These are phyloP conservation scores for Saccharomycopsis sp. DNA, from an alignment of 805 yeast species.

Conservation along the genomic window DNA sequence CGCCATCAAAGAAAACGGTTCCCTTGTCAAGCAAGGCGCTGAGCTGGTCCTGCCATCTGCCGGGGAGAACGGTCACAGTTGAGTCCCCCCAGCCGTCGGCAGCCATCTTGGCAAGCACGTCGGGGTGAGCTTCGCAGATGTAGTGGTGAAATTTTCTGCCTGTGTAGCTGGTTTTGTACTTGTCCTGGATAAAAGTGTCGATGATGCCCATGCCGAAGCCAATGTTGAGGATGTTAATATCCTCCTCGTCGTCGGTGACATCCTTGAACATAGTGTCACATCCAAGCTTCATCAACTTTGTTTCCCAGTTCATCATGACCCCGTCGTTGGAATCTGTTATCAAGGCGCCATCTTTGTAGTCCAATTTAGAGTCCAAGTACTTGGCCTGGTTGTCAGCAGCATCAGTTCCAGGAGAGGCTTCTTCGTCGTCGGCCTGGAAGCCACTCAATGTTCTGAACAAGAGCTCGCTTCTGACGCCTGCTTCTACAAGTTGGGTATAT, in stretches of 20 bases:
- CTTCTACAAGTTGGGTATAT: slow-evolving; percentile 50
- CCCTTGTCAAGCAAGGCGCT: slow-evolving; percentile 51
- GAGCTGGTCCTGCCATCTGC: slow-evolving; percentile 87
- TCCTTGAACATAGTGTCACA: slow-evolving; percentile 50
- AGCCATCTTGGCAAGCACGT: slow-evolving; percentile 57
- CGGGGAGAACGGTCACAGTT: slow-evolving; percentile 67
- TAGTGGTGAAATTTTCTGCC: slow-evolving; percentile 58
- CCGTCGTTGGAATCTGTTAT: slow-evolving; percentile 75
- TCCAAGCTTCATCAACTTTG: slow-evolving; percentile 69
- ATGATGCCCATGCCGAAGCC: slow-evolving; percentile 98
- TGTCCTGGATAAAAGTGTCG: slow-evolving; percentile 61
- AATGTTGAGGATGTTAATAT: slow-evolving; percentile 58
- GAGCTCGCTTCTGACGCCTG: slow-evolving; percentile 87
- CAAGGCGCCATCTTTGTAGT: slow-evolving; percentile 57
- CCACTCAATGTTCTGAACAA: slow-evolving; percentile 49
- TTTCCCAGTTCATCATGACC: slow-evolving; percentile 98
- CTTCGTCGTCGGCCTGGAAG: slow-evolving; percentile 18
- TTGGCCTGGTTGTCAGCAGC: slow-evolving; percentile 59
- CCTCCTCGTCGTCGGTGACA: slow-evolving; percentile 28
- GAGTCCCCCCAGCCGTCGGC: slow-evolving; percentile 76
- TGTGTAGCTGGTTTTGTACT: slow-evolving; percentile 23
- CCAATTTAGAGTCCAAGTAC: slow-evolving; percentile 56
- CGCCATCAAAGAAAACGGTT: slow-evolving; percentile 70
- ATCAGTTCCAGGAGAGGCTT: slow-evolving; percentile 26
- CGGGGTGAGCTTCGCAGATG: slow-evolving; percentile 93